Evolutionary conservation across 2,329 filamentous ascomycete species (phyloP).

Genomic region (Aspergillus arachidicola): DNA sequence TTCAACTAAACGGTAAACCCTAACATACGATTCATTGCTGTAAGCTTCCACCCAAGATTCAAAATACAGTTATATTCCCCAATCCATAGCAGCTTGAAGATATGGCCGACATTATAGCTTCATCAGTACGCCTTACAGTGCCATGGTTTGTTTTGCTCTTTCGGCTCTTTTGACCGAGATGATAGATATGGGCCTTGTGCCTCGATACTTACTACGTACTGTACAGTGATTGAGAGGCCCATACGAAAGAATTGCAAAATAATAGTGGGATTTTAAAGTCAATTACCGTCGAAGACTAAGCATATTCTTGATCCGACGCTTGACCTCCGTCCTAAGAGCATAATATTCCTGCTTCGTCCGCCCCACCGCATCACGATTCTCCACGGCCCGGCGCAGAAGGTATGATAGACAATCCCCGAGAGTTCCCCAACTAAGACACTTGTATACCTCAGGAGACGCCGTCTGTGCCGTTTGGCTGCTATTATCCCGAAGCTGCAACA

Average conservation of each 20-base stretch:
- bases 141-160: neutral
- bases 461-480: conserved; percentile 13
- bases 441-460: conserved; percentile 51
- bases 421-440: conserved; percentile 60
- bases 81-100: neutral
- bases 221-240: neutral
- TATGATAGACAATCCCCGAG: conserved; percentile 79
- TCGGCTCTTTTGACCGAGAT: neutral
- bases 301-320: neutral
- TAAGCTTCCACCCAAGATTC: too few relatives aligned
- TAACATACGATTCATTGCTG: neutral
- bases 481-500: conserved; percentile 48
- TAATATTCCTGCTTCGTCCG: conserved; percentile 51
- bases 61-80: neutral
- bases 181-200: neutral
- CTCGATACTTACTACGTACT: neutral
- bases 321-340: conserved; percentile 30
- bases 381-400: conserved; percentile 58
- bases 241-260: neutral
- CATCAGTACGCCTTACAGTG: neutral
- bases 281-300: neutral
- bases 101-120: neutral
- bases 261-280: neutral
- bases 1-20: neutral
- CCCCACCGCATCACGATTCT: conserved; percentile 61